A percentile compares a stretch with the other conserved stretches of the same genome.
phyloP scores from a whole-genome alignment of 176 grass and related monocot genomes.

The Miscanthus lutarioriparius region DNA sequence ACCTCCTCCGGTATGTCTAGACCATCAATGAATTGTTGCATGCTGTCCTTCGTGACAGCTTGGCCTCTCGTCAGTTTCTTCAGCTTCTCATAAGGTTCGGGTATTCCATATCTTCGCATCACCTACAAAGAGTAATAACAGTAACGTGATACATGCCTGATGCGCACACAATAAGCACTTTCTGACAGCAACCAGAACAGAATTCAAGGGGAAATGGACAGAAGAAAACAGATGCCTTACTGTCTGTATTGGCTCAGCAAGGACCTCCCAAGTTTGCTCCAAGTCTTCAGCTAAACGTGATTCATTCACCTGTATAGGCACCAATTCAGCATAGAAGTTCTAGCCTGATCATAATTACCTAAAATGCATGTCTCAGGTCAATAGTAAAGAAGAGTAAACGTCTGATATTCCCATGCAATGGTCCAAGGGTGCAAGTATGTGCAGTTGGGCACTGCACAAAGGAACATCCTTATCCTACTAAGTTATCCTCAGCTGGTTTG shows the following conservation, averaged over 20 bases:
- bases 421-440: not conserved
- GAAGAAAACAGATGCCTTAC: constrained; percentile 41
- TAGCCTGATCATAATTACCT: not conserved
- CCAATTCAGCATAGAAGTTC: constrained; percentile 11
- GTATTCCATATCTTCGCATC: constrained; percentile 87
- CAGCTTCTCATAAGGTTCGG: constrained; percentile 89
- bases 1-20: constrained; percentile 65
- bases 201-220: not conserved
- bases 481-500: not conserved
- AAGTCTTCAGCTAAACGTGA: constrained; percentile 68
- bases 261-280: constrained; percentile 92
- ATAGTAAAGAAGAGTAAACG: not conserved
- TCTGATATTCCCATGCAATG: constrained; percentile 1
- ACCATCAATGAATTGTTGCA: constrained; percentile 66
- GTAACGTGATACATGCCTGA: not conserved
- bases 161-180: not conserved
- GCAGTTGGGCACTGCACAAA: constrained; percentile 7
- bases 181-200: constrained; percentile 9
- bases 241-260: constrained; percentile 91
- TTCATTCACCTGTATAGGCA: constrained; percentile 67
- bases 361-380: not conserved
- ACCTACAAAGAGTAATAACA: constrained; percentile 47
- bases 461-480: not conserved
- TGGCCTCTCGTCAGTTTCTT: constrained; percentile 90
- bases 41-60: constrained; percentile 75